Evolutionary conservation across 169 alveolate species (phyloP).

Genomic region (Fabrea salina): DNA sequence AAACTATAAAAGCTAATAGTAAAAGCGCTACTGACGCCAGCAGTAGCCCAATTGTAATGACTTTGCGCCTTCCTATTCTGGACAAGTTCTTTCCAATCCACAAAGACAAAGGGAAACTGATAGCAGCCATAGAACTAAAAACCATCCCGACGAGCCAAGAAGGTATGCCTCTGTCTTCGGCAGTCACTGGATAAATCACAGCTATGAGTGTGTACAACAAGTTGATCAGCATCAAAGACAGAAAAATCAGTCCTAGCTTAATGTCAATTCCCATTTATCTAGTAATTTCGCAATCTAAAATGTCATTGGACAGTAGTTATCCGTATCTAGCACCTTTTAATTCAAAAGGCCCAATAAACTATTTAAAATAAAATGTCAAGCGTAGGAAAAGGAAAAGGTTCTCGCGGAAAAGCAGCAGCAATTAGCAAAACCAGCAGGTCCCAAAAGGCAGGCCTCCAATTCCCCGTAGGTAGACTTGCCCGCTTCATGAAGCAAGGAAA

Average conservation of each 20-base stretch:
- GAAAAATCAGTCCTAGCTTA: not conserved
- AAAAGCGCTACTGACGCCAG: not conserved
- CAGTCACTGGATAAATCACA: not conserved
- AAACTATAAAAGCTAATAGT: not conserved
- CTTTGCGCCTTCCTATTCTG: not conserved
- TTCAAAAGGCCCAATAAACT: not conserved
- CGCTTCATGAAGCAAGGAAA: slow-evolving; percentile 96
- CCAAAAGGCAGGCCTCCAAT: slow-evolving; percentile 97
- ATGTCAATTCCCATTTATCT: slow-evolving; percentile 4
- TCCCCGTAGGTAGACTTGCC: slow-evolving; percentile 99
- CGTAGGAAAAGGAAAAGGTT: slow-evolving; percentile 23
- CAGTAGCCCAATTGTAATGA: not conserved
- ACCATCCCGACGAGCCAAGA: slow-evolving; percentile 2
- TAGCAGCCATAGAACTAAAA: not conserved
- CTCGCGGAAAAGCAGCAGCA: slow-evolving; percentile 23
- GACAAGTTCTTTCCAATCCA: not conserved
- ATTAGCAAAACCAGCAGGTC: slow-evolving; percentile 83
- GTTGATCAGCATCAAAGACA: not conserved
- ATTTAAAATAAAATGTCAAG: slow-evolving; percentile 21
- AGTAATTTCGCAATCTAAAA: not conserved
- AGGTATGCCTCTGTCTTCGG: slow-evolving; percentile 8
- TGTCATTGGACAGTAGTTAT: slow-evolving; percentile 21
- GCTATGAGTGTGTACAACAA: not conserved
- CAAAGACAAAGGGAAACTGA: no score
- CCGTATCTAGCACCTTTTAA: slow-evolving; percentile 9